phyloP scores from a whole-genome alignment of 179 eudicot species.

The Drosera spatulata region DNA sequence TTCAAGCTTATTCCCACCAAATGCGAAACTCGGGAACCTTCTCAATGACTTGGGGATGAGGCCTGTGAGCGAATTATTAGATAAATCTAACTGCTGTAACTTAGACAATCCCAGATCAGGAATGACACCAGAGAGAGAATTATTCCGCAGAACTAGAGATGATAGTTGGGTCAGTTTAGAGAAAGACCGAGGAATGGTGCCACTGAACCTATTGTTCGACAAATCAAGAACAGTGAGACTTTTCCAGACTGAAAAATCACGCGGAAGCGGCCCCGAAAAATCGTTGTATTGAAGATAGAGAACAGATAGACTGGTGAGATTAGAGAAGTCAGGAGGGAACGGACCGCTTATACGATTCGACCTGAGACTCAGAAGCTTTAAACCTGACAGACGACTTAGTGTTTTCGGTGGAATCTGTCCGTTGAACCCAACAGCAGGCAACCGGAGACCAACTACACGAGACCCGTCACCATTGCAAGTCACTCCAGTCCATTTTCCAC shows the following conservation, averaged over 20 bases:
- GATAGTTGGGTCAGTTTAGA: slow-evolving; percentile 33
- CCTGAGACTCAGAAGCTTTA: slow-evolving; percentile 21
- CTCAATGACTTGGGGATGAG: slow-evolving; percentile 42
- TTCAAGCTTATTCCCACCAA: slow-evolving; percentile 40
- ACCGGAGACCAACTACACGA: slow-evolving; percentile 15
- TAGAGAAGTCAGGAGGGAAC: slow-evolving; percentile 27
- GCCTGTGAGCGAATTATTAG: slow-evolving; percentile 60
- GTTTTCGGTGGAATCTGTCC: slow-evolving; percentile 22
- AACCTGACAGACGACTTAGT: slow-evolving; percentile 24
- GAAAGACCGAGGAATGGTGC: slow-evolving; percentile 20
- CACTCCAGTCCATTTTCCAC: slow-evolving; percentile 29
- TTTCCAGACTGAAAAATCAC: slow-evolving; percentile 21
- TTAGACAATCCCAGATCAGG: slow-evolving; percentile 43
- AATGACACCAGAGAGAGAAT: slow-evolving; percentile 60
- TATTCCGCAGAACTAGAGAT: slow-evolving; percentile 52
- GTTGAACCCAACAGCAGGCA: slow-evolving; percentile 19
- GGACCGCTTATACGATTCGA: slow-evolving; percentile 22
- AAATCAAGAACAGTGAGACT: slow-evolving; percentile 10
- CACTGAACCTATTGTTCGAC: slow-evolving; percentile 14
- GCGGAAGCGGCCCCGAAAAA: slow-evolving; percentile 24
- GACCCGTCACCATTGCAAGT: slow-evolving; percentile 24
- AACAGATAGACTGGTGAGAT: slow-evolving; percentile 17
- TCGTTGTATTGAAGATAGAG: slow-evolving; percentile 18
- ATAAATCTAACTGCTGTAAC: slow-evolving; percentile 39
- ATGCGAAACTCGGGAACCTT: slow-evolving; percentile 51